phyloP scores from a whole-genome alignment of 2,329 filamentous ascomycete genomes.

The Verticillium albo-atrum region DNA sequence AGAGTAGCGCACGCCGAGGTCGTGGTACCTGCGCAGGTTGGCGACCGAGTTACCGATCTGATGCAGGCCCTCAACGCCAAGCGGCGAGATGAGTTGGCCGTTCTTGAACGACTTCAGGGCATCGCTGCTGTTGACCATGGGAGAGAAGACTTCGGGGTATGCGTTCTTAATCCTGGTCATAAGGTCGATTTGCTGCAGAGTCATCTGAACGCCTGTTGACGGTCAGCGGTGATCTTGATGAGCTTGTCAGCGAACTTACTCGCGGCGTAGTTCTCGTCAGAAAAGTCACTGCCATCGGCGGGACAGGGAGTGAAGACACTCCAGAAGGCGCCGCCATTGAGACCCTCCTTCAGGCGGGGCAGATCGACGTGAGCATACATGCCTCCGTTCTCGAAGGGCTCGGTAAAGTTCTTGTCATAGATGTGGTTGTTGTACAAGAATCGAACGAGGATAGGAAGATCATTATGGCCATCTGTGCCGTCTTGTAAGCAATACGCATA shows the following conservation, averaged over 20 bases:
- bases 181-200: conserved; percentile 72
- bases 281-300: conserved; percentile 65
- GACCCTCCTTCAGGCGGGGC: conserved; percentile 65
- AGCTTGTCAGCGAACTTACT: conserved; percentile 40
- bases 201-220: conserved; percentile 56
- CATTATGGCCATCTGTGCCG: conserved; percentile 76
- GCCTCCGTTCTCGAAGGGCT: conserved; percentile 67
- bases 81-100: conserved; percentile 67
- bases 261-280: conserved; percentile 63
- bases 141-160: conserved; percentile 69
- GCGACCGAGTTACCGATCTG: conserved; percentile 84
- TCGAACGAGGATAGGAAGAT: conserved; percentile 73
- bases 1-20: conserved; percentile 78
- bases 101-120: conserved; percentile 58
- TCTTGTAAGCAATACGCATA: background rate
- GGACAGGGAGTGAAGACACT: conserved; percentile 81
- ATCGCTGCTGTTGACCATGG: conserved; percentile 52
- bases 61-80: conserved; percentile 84
- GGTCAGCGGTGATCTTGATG: background rate
- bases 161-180: conserved; percentile 57
- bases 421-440: conserved; percentile 69
- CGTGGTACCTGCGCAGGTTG: conserved; percentile 70
- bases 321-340: conserved; percentile 87
- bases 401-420: conserved; percentile 67
- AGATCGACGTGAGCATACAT: conserved; percentile 73